Conservation (phyloP, 306 rosid genomes). For the Begonia fuchsioides region DNA sequence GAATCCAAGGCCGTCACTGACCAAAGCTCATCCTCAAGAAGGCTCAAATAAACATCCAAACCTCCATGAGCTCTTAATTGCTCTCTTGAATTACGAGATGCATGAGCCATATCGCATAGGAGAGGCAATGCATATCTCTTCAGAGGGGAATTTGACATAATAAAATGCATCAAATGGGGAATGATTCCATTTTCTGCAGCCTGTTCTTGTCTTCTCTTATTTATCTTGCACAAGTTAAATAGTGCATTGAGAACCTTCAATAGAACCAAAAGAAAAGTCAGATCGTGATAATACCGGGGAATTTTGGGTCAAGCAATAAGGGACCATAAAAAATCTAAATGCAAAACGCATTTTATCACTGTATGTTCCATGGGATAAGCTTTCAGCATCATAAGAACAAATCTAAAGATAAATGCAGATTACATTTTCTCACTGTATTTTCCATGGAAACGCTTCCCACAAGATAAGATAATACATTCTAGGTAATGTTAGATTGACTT, state of each 20-base stretch:
- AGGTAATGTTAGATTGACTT: too few relatives aligned
- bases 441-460: too few relatives aligned
- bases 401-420: too few relatives aligned
- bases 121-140: constrained; percentile 83
- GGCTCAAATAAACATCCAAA: constrained; percentile 90
- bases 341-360: neutral
- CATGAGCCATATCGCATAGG: constrained; percentile 98
- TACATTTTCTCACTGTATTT: too few relatives aligned
- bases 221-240: constrained; percentile 94
- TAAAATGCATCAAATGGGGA: constrained; percentile 90
- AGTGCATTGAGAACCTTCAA: constrained; percentile 80
- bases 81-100: constrained; percentile 97
- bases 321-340: neutral
- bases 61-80: constrained; percentile 99
- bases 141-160: constrained; percentile 82
- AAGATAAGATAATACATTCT: too few relatives aligned
- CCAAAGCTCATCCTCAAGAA: constrained; percentile 89
- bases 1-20: constrained; percentile 96
- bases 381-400: too few relatives aligned
- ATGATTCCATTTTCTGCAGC: constrained; percentile 99
- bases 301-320: too few relatives aligned
- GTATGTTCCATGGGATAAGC: too few relatives aligned
- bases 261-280: constrained; percentile 6
- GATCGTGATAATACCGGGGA: neutral
- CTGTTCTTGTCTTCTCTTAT: constrained; percentile 97